Evolutionary conservation across 305 asterid genomes (phyloP), one percentile per base, ranked within the genome.

Genomic region (Fraxinus dipetala): DNA sequence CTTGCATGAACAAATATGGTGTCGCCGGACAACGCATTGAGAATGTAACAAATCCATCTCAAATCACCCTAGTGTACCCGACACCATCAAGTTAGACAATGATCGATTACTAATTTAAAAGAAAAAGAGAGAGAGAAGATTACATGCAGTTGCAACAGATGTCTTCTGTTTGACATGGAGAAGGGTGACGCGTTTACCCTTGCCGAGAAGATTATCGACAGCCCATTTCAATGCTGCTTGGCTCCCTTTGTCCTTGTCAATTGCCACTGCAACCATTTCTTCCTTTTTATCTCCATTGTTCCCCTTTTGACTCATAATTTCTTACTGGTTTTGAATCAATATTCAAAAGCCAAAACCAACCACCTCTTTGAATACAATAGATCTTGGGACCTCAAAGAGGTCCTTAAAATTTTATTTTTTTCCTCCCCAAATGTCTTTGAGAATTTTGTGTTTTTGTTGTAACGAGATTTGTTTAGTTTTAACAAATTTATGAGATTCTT

Each of bases 161-260:
- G 74, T 16, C 79, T 81, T 90, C 76, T 69, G 89, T 78, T 86
- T 90, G 85, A 95, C 93, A 81, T 94, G 97, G 87, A 95, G 86
- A 81, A 95, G 94, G 54, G 92, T 90, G 73, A 94, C 91, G 77
- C 43, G 54, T 90, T 90, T 90, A 84, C 95, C 97, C 80, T 88
- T 93, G 83, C 88, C 87, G 72, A 92, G 85, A 81, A 95, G 90
- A 90, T 89, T 77, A 65, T 95, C 98, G 54, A 88, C 91, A 28
- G 97, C 99, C 99, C 99, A 95, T 94, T 95, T 95, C 88, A 95
- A 80, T 14, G 99, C 98, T 82, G 85, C 83, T 82, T 94, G 99
- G 93, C 99, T 95, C 31, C 91, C 94, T 85, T 95, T 95, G 76
- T 93, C 98, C 76, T 91, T 95, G 84, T 95, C 98, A 2, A 95